Evolutionary conservation across 495 filamentous ascomycete species (phyloP).

Genomic region (Penicillium goetzii): DNA sequence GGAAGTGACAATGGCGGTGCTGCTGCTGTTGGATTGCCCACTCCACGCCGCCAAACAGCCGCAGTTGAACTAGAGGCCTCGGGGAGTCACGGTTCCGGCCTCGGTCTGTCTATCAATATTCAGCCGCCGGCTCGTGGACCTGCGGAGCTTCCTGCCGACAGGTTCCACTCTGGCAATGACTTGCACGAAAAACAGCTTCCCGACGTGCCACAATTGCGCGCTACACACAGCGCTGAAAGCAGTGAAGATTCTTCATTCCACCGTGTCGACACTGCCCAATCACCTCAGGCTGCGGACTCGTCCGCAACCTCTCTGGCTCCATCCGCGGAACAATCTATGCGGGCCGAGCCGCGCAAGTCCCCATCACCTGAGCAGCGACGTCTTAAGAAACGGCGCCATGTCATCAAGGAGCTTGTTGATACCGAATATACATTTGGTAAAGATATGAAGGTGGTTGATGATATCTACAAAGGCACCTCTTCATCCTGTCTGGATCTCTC

Average conservation of each 20-base stretch:
- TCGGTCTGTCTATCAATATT: slow-evolving; percentile 46
- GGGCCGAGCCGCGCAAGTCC: slow-evolving; percentile 38
- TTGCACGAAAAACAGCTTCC: neutral
- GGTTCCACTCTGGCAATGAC: slow-evolving; percentile 4
- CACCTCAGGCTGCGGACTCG: slow-evolving; percentile 41
- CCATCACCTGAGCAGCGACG: slow-evolving; percentile 60
- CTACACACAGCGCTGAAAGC: slow-evolving; percentile 60
- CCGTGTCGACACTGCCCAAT: slow-evolving; percentile 39
- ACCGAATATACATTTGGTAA: slow-evolving; percentile 85
- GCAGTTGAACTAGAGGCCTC: slow-evolving; percentile 15
- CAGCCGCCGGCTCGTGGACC: slow-evolving; percentile 13
- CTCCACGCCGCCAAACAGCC: slow-evolving; percentile 28
- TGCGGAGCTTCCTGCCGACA: slow-evolving; percentile 15
- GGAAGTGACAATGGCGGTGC: slow-evolving; percentile 20
- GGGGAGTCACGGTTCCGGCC: slow-evolving; percentile 25
- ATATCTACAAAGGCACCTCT: slow-evolving; percentile 96
- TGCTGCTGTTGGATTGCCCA: slow-evolving; percentile 25
- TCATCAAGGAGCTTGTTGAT: slow-evolving; percentile 88
- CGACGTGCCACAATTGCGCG: slow-evolving; percentile 55
- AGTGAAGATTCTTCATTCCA: slow-evolving; percentile 49
- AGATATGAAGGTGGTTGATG: slow-evolving; percentile 94
- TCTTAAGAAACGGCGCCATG: slow-evolving; percentile 68
- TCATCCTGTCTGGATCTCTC: slow-evolving; percentile 80
- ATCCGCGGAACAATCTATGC: slow-evolving; percentile 34
- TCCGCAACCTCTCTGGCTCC: slow-evolving; percentile 48